Evolutionary conservation across 2,329 filamentous ascomycete species (phyloP), one percentile per base, ranked within the genome.

Genomic region (Phaeosphaeriaceae sp.): DNA sequence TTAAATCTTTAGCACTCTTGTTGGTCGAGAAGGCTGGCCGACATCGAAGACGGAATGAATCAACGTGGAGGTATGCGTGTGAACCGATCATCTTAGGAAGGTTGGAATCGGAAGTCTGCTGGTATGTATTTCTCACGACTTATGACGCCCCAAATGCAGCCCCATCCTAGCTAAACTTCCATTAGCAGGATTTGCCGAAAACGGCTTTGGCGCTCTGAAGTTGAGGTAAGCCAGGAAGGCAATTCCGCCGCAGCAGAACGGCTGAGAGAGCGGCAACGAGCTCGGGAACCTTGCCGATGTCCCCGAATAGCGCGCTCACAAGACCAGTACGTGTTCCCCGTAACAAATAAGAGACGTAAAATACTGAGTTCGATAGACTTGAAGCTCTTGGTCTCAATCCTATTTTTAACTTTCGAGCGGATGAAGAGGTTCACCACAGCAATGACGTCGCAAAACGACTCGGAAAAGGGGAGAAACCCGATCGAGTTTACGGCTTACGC

Each of bases 31-130:
- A n/a, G n/a, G n/a, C n/a, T n/a, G n/a, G n/a, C n/a, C n/a, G n/a
- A n/a, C n/a, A n/a, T n/a, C n/a, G n/a, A n/a, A n/a, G n/a, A n/a
- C n/a, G n/a, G n/a, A 62, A 60, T 33, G 59, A 62, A 33, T 38
- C 23, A 34, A 40, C 47, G 3, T 62, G 56, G 59, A 43, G 56
- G 37, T 26, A 41, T 16, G 42, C 33, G 20, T 30, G 56, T 34
- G 54, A 62, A 30, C 15, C 26, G 8, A 41, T 28, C 16, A 8
- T 62, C 16, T 60, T 62, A 43, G 42, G 58, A 34, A 48, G 59
- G 12, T 62, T 62, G 26, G 48, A 58, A 7, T 50, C 58, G 18
- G 54, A 62, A 38, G 59, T 62, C 17, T 41, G 50, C 3, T 62
- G 54, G 59, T 62, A 28, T 39, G 44, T 53, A 13, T 20, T n/a